Evolutionary conservation across 768 basidiomycete genomes (phyloP), one percentile per base, ranked within the genome.

Genomic region (Naganishia vaughanmartiniae): DNA sequence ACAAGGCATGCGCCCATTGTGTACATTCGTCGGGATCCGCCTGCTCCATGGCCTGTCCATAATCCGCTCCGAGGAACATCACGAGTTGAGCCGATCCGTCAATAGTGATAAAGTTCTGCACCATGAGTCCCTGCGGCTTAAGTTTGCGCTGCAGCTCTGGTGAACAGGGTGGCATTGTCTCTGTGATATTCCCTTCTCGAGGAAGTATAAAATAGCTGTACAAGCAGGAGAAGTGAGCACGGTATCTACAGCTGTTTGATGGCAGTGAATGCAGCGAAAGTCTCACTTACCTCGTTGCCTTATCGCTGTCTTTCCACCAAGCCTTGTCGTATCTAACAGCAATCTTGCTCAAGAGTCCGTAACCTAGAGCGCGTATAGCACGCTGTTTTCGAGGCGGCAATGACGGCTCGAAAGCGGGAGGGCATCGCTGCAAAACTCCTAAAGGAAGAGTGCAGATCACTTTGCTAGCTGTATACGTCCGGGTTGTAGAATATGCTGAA

Each of bases 381-480:
- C 73, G 73, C 48, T 69, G 70, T 28, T 75, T 68, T n/a, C 67
- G 73, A 14, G 65, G 30, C 12, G 79, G 75, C 9, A 80, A 51
- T 7, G 67, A 56, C 7, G 79, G 79, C n/a, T 48, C 36, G 70
- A 78, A 78, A 4, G 45, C 63, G 2, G 56, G 26, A 2, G 75
- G 72, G 6, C 75, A 54, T 4, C 33, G 71, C 66, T 80, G 76
- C 30, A 80, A 68, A 2, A 79, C 78, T 65, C 75, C 79, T 17
- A 80, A 74, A 4, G 79, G 79, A 51, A 80, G 77, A n/a, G 78
- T 79, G 28, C 75, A 77, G 51, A 80, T 73, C 12, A 77, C 74
- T 4, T 74, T 76, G 31, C 71, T 73, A 26, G 54, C 76, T 1
- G 24, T 51, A 33, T 66, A 78, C 7, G 56, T 73, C 54, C 65